Evolutionary conservation across 768 basidiomycete species (phyloP), one percentile per base, ranked within the genome.

Genomic region (Podaxis pistillaris): DNA sequence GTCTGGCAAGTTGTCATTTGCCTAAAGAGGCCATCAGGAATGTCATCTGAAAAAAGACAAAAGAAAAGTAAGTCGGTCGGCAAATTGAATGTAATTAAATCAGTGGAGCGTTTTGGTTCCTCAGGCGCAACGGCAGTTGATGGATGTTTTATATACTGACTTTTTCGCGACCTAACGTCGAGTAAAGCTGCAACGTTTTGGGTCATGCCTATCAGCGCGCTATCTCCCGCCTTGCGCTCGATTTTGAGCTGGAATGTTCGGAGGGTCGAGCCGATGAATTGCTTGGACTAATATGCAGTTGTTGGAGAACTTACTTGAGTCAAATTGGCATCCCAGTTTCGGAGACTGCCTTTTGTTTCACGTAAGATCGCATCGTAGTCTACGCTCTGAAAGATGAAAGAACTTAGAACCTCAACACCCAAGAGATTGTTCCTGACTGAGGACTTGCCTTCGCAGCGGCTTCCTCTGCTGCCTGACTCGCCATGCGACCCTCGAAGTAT

Each of bases 1-100:
- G 93, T 93, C 70, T 97, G 94, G 69, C 92, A 94, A 0, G 91
- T 91, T 17, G 85, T 87, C 85, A 98, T 90, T 75, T 94, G 88
- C 60, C 86, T 81, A 68, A 93, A 87, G 41, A 96, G 78, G 1
- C 80, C 81, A 55, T 90, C 86, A 0, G 94, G 92, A 37, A 99
- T 86, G 44, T 91, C 88, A 64, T 85, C 94, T 96, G 63, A 33
- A 58, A 58, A 19, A 50, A 49, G 61, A 58, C 24, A 57, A 36
- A 26, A 28, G 28, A 28, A 28, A 28, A 57, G 22, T 30, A 28
- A 57, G 28, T 44, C 4, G 5, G 28, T 68, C 56, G 65, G 61
- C 15, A 64, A 53, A 54, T 2, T 41, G 56, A 30, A 41, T 22
- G 36, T 30, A 46, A 46, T 19, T n/a, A 19, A 56, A 37, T 56